Evolutionary conservation across 371 early-diverging fungal species (phyloP), one percentile per base, ranked within the genome.

Genomic region (Zopfochytrium polystomum): DNA sequence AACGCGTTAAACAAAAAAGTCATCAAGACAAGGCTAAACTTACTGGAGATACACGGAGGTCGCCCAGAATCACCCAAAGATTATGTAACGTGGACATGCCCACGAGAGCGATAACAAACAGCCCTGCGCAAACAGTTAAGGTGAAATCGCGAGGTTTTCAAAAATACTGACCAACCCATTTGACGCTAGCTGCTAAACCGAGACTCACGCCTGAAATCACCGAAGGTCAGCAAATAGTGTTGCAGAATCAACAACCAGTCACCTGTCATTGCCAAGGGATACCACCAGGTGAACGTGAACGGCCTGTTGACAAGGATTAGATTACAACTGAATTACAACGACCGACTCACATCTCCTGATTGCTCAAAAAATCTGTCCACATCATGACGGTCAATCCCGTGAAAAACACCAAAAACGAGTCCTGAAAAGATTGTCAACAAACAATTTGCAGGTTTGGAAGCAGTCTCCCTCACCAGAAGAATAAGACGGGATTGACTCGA

Each of bases 331-430:
- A n/a, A n/a, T n/a, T n/a, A n/a, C n/a, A n/a, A n/a, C n/a, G n/a
- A n/a, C n/a, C n/a, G n/a, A n/a, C n/a, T n/a, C n/a, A n/a, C n/a
- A n/a, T n/a, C 63, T 67, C 58, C 51, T 73, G 72, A 27, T 55
- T 54, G 15, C 64, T 56, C 52, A 73, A 48, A 46, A 79, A 79
- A 26, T 73, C 73, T 3, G 73, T 67, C 74, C 74, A 79, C 61
- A 69, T 64, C 70, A 73, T 67, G 1, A 58, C 63, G 3, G 75
- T 64, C 30, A 76, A 48, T 2, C 62, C 79, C 9, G 70, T 90
- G 66, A 90, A 96, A 67, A 97, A 91, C 23, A 96, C 71, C 50
- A 98, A 79, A 73, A 91, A 88, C 34, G 90, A 86, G 69, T 98
- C 98, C n/a, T n/a, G n/a, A n/a, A n/a, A n/a, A n/a, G n/a, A n/a